Conservation (phyloP, 2,329 filamentous ascomycete species). For the Penicillium sp. region DNA sequence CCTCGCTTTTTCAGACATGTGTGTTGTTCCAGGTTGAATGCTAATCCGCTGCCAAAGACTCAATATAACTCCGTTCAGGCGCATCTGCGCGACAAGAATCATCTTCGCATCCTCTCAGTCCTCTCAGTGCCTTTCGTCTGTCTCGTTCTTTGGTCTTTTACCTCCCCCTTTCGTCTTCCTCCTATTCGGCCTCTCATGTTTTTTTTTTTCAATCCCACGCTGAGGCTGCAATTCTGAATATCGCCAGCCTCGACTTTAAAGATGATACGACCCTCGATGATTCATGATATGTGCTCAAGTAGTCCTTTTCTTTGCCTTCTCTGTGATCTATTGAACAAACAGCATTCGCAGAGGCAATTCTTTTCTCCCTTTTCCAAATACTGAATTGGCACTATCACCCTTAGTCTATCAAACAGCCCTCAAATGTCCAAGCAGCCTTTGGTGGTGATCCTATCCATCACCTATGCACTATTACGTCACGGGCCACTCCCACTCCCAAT, state of each 20-base stretch:
- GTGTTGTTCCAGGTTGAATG: conserved; percentile 1
- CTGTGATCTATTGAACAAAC: too few relatives aligned
- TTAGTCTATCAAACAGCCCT: too few relatives aligned
- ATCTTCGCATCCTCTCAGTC: background rate
- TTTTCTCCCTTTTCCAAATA: too few relatives aligned
- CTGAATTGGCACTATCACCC: too few relatives aligned
- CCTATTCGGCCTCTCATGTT: background rate
- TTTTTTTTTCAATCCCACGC: background rate
- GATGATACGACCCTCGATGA: conserved; percentile 23
- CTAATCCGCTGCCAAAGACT: conserved; percentile 11
- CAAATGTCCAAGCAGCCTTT: too few relatives aligned
- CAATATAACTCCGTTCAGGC: conserved; percentile 9
- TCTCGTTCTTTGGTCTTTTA: too few relatives aligned
- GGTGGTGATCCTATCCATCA: too few relatives aligned
- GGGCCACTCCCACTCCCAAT: too few relatives aligned
- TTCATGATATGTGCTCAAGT: conserved; percentile 20
- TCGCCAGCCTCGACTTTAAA: conserved; percentile 4
- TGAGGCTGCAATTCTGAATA: background rate
- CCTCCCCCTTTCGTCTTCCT: too few relatives aligned
- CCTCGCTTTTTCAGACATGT: background rate
- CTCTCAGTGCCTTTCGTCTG: too few relatives aligned
- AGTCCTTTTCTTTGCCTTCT: conserved; percentile 16
- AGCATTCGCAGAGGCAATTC: too few relatives aligned
- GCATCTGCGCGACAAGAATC: background rate
- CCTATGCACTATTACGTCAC: too few relatives aligned